These are phyloP conservation scores for Naganishia onofrii DNA, from an alignment of 768 basidiomycete genomes.

Conservation along the genomic window DNA sequence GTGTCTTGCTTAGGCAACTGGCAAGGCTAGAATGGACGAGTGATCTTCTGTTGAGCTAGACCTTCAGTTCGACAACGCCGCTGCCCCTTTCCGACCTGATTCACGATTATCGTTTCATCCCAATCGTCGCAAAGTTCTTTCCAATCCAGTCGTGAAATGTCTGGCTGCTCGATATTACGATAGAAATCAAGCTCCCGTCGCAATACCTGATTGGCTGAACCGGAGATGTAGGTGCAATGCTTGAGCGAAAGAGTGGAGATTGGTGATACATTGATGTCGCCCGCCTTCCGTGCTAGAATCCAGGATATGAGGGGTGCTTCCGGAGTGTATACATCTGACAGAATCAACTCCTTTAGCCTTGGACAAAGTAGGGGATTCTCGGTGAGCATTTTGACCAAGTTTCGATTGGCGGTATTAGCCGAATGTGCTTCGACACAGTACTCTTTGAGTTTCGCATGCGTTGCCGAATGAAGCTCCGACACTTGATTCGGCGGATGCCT, in stretches of 20 bases:
- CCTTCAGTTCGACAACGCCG: too few species aligned
- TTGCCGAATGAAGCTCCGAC: neutral
- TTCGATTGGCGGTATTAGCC: neutral
- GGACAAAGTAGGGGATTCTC: neutral
- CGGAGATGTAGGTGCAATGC: conserved; percentile 2
- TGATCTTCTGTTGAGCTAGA: too few species aligned
- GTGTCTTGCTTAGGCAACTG: too few species aligned
- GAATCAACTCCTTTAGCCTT: neutral
- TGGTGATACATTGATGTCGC: neutral
- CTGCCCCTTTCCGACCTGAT: too few species aligned
- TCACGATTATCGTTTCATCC: neutral
- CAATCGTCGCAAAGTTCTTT: neutral
- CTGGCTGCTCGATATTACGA: neutral
- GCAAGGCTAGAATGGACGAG: too few species aligned
- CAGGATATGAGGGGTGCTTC: neutral
- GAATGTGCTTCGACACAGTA: neutral
- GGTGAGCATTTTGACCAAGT: neutral
- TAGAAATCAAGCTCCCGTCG: neutral
- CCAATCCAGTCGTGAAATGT: neutral
- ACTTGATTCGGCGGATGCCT: neutral
- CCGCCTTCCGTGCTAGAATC: neutral
- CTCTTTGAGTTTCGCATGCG: neutral
- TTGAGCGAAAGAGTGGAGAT: neutral
- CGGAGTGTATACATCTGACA: neutral
- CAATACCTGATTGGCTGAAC: neutral